Percentiles rank a stretch among this genome's conserved stretches.
phyloP scores from a whole-genome alignment of 78 protist species.

The Speleostelium caveatum region DNA sequence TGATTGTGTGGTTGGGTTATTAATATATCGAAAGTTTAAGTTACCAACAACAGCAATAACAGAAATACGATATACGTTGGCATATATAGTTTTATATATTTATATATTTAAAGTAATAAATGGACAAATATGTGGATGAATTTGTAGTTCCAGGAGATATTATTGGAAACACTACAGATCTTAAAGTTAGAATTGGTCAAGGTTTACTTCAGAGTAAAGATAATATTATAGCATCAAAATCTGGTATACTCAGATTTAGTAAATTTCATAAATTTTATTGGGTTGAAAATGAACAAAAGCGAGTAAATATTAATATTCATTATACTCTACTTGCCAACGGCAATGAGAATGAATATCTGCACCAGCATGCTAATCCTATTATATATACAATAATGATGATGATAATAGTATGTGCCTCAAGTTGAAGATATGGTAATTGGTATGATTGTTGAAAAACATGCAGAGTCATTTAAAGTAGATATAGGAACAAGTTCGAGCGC shows the following conservation, averaged over 20 bases:
- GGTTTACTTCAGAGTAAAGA: constrained; percentile 66
- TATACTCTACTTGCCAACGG: no score
- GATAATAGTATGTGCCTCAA: constrained; percentile 82
- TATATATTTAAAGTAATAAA: not conserved
- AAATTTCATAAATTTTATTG: constrained; percentile 46
- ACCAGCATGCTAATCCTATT: not conserved
- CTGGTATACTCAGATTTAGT: constrained; percentile 81
- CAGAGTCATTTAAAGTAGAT: constrained; percentile 84
- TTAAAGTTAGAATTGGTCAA: constrained; percentile 67
- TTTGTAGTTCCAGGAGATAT: constrained; percentile 80
- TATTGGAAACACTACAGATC: constrained; percentile 55
- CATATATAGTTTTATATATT: no score
- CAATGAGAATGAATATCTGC: not conserved
- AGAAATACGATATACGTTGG: no score
- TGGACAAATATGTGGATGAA: constrained; percentile 49
- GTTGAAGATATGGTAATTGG: constrained; percentile 86
- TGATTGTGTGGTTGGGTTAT: not conserved
- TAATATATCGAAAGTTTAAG: no score
- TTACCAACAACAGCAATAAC: no score
- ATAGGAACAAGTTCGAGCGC: constrained; percentile 79
- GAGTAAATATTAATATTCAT: constrained; percentile 27
- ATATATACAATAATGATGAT: not conserved
- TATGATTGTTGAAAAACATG: constrained; percentile 52
- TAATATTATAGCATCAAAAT: constrained; percentile 39
- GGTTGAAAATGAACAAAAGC: constrained; percentile 74